These are phyloP conservation scores for Heterobasidion irregulare DNA, from an alignment of 1,284 basidiomycete species.

Conservation along the genomic window DNA sequence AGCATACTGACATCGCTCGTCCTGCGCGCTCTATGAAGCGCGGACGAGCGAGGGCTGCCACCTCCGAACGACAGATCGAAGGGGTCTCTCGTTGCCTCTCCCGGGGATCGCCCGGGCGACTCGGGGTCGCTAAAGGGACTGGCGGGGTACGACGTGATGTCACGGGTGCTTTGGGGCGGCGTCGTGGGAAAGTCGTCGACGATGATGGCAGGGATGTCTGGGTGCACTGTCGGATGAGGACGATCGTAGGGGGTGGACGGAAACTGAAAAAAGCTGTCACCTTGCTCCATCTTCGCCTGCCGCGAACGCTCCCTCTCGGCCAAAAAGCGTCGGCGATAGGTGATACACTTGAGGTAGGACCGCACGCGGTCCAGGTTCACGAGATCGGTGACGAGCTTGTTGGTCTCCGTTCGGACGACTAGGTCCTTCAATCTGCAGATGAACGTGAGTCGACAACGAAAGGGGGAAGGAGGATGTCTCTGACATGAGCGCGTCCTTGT, in stretches of 20 bases:
- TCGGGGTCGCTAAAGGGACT: slow-evolving; percentile 22
- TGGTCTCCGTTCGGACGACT: slow-evolving; percentile 67
- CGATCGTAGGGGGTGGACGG: neutral
- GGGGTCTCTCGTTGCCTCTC: slow-evolving; percentile 22
- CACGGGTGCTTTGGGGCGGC: slow-evolving; percentile 37
- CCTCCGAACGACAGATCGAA: slow-evolving; percentile 39
- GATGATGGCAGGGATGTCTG: slow-evolving; percentile 62
- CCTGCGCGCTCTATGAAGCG: slow-evolving; percentile 45
- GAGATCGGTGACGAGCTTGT: slow-evolving; percentile 72
- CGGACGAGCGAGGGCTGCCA: slow-evolving; percentile 25
- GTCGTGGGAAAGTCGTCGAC: slow-evolving; percentile 49
- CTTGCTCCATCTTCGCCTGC: slow-evolving; percentile 22
- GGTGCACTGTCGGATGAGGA: neutral
- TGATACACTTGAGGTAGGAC: slow-evolving; percentile 71
- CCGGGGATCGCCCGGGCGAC: slow-evolving; percentile 29
- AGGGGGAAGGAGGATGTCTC: slow-evolving; percentile 17
- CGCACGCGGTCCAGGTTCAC: slow-evolving; percentile 81
- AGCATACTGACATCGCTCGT: slow-evolving; percentile 53
- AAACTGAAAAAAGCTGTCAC: slow-evolving; percentile 16
- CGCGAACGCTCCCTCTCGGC: slow-evolving; percentile 30
- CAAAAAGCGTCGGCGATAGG: slow-evolving; percentile 65
- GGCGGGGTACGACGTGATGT: slow-evolving; percentile 39
- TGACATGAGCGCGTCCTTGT: slow-evolving; percentile 81
- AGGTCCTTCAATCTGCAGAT: slow-evolving; percentile 69
- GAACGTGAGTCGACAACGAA: slow-evolving; percentile 3